Conservation (phyloP, 805 yeast species). For the Lipomyces anomalus region DNA sequence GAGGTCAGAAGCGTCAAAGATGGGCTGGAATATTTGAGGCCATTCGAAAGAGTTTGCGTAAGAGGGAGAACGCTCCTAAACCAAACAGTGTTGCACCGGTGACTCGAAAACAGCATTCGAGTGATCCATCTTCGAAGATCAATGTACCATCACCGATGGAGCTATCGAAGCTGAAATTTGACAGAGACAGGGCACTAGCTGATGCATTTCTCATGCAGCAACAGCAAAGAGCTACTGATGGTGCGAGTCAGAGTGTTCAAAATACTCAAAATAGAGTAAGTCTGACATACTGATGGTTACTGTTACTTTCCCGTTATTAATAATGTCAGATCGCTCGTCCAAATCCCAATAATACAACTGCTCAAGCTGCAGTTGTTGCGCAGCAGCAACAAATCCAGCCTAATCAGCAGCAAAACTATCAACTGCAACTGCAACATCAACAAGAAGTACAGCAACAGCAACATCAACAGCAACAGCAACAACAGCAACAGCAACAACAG, state of each 20-base stretch:
- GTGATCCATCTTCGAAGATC: slow-evolving; percentile 2
- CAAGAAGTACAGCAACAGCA: no score
- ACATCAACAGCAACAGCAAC: slow-evolving; percentile 36
- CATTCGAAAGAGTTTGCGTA: slow-evolving; percentile 80
- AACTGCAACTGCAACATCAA: no score
- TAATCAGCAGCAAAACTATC: slow-evolving; percentile 23
- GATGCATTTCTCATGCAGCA: slow-evolving; percentile 45
- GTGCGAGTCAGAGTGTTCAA: slow-evolving; percentile 14
- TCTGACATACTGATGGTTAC: slow-evolving; percentile 24
- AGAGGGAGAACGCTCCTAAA: slow-evolving; percentile 51
- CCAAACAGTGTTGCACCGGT: neutral
- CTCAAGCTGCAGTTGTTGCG: slow-evolving; percentile 29
- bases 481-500: slow-evolving; percentile 25
- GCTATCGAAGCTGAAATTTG: slow-evolving; percentile 72
- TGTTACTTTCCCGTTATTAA: slow-evolving; percentile 27
- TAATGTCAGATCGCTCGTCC: slow-evolving; percentile 19
- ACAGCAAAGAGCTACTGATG: no score
- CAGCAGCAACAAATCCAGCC: slow-evolving; percentile 18
- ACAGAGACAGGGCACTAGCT: slow-evolving; percentile 78
- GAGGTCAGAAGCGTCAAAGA: slow-evolving; percentile 84
- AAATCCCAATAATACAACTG: slow-evolving; percentile 12
- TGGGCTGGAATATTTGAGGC: slow-evolving; percentile 99
- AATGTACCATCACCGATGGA: slow-evolving; percentile 77
- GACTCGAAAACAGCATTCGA: neutral
- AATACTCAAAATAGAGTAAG: slow-evolving; percentile 13